Base-by-base conservation (phyloP, 805 yeast species). In the Wickerhamomyces bovis region DNA sequence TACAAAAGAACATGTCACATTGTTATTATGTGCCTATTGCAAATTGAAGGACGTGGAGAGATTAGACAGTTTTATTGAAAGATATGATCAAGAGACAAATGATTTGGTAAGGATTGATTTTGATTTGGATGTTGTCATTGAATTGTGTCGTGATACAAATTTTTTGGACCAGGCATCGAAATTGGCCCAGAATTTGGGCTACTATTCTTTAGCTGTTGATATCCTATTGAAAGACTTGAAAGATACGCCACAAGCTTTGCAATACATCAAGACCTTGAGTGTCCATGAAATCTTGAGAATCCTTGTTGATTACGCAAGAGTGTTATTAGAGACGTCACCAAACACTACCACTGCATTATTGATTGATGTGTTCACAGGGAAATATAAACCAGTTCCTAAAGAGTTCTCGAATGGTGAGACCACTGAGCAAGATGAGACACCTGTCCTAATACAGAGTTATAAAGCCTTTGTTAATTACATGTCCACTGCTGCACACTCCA, bases 361-460 rank as follows among this genome's bases (percentile, higher is more conserved):
- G 47, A 89, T 94, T 43, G 84, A 85, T 25, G 85, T 92, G 0
- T 94, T 92, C 61, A 92, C 98, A 0, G 97, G 97, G 0, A 80
- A 78, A 45, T 92, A 83, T 61, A 69, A 66, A 25, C 84, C 89
- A 4, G 63, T 61, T 22, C 23, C 44, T 18, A 49, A 41, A 49
- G 45, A 44, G 46, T 22, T 31, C 62, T 12, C 13, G 4, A 22
- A 12, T 15, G 35, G n/a, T 46, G 56, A 52, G 41, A 64, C 53
- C n/a, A 20, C 44, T 3, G 23, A 41, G 4, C 30, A 45, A 16
- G 53, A 51, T 39, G 58, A 53, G 15, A 47, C 49, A 11, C 58
- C 61, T 3, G 64, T 58, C 16, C 26, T 59, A 6, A 58, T 77
- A 12, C 78, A 78, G 54, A 76, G 80, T 57, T 78, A 79, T 52